Percentiles rank a stretch among this genome's conserved stretches.
phyloP scores from a whole-genome alignment of 2,329 filamentous ascomycete genomes.

The Trichoderma gracile region DNA sequence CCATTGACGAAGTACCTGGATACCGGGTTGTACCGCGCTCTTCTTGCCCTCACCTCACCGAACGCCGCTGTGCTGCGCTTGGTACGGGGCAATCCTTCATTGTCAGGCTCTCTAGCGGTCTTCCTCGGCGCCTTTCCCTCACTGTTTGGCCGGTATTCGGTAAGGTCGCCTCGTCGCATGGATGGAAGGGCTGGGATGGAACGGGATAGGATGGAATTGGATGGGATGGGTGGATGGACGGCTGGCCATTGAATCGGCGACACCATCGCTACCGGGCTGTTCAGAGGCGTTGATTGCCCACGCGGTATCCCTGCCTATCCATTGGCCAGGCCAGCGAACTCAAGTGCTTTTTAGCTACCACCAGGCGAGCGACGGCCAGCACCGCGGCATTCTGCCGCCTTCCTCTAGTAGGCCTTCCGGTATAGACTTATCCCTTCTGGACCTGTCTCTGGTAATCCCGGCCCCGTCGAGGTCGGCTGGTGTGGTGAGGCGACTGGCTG shows the following conservation, averaged over 20 bases:
- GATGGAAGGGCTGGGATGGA: neutral
- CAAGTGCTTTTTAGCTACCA: conserved; percentile 13
- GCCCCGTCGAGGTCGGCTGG: neutral
- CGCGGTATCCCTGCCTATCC: conserved; percentile 5
- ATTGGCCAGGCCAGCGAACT: conserved; percentile 2
- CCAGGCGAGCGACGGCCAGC: conserved; percentile 18
- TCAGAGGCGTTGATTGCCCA: conserved; percentile 3
- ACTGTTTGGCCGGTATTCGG: conserved; percentile 14
- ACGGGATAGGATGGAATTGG: neutral
- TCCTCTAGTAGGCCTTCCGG: neutral
- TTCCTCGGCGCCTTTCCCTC: neutral
- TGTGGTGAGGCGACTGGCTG: conserved; percentile 9
- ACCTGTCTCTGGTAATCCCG: conserved; percentile 4
- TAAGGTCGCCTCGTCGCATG: conserved; percentile 9
- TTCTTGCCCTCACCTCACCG: neutral
- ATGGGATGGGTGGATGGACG: neutral
- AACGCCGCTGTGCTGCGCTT: neutral
- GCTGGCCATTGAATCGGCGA: neutral
- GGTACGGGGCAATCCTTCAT: neutral
- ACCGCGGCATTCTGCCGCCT: conserved; percentile 4
- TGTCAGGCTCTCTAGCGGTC: neutral
- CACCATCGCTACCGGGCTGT: neutral
- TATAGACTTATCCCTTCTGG: conserved; percentile 3
- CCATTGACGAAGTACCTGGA: neutral
- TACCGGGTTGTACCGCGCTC: neutral